Evolutionary conservation across 306 rosid species (phyloP), one percentile per base, ranked within the genome.

Genomic region (Casuarina cunninghamiana): DNA sequence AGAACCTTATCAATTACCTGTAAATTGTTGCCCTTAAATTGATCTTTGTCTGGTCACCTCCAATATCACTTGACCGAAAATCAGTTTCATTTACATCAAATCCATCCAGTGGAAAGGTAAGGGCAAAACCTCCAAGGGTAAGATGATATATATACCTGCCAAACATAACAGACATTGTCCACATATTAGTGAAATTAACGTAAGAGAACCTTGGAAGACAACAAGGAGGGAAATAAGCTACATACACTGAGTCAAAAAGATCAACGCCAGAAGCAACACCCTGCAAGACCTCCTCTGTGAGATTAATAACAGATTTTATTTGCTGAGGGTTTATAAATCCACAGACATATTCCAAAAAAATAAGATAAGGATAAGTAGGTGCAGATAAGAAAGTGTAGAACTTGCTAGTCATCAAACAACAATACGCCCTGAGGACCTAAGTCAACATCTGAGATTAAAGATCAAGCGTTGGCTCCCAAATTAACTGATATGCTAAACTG

Each of bases 241-340:
- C 98, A 63, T 85, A 92, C 97, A 90, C 81, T 11, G 98, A 89
- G 75, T 92, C 97, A 84, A 92, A 95, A 45, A 95, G 90, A 84
- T 92, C 98, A 48, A 95, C 75, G 74, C 97, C 97, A 0, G 97
- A 86, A 81, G 92, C 90, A 82, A 92, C 74, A 13, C 98, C 98
- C 85, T 92, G 97, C 88, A 95, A 86, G 82, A 92, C 88, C 88
- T 95, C 98, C 93, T 95, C 98, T 94, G 93, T 70, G 73, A 88
- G 77, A 71, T 80, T 72, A 70, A 80, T 53, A 86, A 65, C 48
- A 71, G 60, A 46, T 62, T 81, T 75, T 68, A 77, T 61, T 83
- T 43, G 51, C 79, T 2, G 50, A 77, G 10, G 55, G 50, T 43
- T 45, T 19, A 42, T 73, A 69, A 70, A 79, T 72, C 45, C 26